Conservation (phyloP, 1,284 basidiomycete genomes). For the Boletus albobrunnescens region DNA sequence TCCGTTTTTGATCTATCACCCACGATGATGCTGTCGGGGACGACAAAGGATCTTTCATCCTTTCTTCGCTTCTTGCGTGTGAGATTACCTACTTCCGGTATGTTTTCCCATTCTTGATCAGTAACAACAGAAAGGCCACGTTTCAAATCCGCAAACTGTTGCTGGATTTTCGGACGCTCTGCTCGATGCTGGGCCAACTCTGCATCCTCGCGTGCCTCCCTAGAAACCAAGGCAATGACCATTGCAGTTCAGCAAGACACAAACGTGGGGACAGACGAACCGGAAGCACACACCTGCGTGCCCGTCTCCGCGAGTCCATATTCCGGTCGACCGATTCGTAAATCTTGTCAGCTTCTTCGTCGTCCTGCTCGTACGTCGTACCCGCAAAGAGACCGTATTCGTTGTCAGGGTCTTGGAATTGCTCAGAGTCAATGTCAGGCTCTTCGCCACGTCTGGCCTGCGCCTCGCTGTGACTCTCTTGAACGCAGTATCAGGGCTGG, state of each 20-base stretch:
- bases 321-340: constrained; percentile 87
- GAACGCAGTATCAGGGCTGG: not conserved
- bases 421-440: constrained; percentile 79
- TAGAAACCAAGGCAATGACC: constrained; percentile 21
- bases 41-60: constrained; percentile 82
- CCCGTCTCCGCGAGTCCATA: constrained; percentile 84
- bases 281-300: constrained; percentile 63
- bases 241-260: constrained; percentile 27
- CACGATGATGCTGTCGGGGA: constrained; percentile 89
- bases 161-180: constrained; percentile 85
- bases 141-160: constrained; percentile 94
- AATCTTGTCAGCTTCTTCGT: constrained; percentile 95
- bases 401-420: constrained; percentile 96
- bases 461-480: constrained; percentile 46
- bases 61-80: constrained; percentile 88
- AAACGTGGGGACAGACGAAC: constrained; percentile 35
- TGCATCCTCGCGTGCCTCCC: constrained; percentile 72
- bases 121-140: constrained; percentile 82
- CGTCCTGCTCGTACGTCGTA: constrained; percentile 94
- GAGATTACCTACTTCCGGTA: constrained; percentile 95
- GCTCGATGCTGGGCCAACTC: constrained; percentile 71
- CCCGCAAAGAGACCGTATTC: constrained; percentile 95
- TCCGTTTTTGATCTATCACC: constrained; percentile 74
- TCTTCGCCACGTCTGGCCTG: constrained; percentile 85
- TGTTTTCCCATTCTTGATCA: constrained; percentile 90